Base-by-base conservation (phyloP, 345 rosid species). In the Rhodomyrtus tomentosa region DNA sequence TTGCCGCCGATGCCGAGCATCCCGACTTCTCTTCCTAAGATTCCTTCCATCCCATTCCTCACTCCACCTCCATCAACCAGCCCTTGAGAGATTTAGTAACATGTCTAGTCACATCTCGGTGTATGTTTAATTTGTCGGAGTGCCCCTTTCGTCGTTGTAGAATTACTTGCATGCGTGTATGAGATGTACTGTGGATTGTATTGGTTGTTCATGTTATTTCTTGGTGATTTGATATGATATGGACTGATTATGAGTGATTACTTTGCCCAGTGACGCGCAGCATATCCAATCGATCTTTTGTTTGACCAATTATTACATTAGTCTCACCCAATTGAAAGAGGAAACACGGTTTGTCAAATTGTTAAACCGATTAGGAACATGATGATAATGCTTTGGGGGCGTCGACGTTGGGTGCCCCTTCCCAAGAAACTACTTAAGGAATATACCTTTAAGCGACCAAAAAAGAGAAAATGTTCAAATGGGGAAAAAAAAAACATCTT, bases 31-130 rank as follows among this genome's bases (percentile, higher is more conserved):
- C 89, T 90, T 16, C 84, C 86, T 18, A 40, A 82, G 51, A 81
- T 89, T 68, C 91, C 91, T n/a, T 59, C 91, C 45, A 62, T 90
- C 42, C 92, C 87, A 3, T 85, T 91, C 83, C 49, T 89, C 73
- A 81, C 90, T 7, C 92, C 90, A 48, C 88, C 89, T 29, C 89
- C 88, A 29, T 58, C 87, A 40, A 82, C 58, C 48, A 83, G 82
- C 74, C 87, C 90, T 79, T 88, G 68, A 86, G 42, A n/a, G 20
- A 56, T 25, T 25, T 16, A n/a, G 36, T 1, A 82, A 59, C 73
- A 29, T 6, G 40, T 8, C 40, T 59, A 59, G 21, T 29, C 7
- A 59, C 40, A 6, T 29, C 73, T 6, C 40, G 73, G 9, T 29
- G 73, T 59, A 29, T 14, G 29, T 29, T 14, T 16, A 15, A 29